Percentiles rank a stretch among this genome's conserved stretches.
These are phyloP conservation scores for Apostasia ramifera DNA, from an alignment of 106 monocot species.

Conservation along the genomic window DNA sequence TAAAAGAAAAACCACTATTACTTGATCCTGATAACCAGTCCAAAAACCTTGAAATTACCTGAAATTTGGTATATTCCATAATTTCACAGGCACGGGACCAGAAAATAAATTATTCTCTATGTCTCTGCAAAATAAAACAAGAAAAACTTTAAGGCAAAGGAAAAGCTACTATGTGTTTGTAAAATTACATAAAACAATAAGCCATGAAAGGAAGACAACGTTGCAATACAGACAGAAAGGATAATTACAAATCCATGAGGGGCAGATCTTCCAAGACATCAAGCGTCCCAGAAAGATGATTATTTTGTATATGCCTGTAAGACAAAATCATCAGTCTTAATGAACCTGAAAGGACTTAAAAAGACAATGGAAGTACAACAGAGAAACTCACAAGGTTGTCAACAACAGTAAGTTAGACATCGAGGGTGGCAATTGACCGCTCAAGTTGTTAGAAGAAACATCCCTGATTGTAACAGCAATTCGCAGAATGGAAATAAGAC, in stretches of 20 bases:
- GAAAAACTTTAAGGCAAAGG: constrained; percentile 1
- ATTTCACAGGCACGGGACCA: constrained; percentile 74
- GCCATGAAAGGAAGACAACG: neutral
- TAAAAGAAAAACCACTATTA: neutral
- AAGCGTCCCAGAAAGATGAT: constrained; percentile 69
- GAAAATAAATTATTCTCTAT: constrained; percentile 91
- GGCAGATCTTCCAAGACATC: constrained; percentile 83
- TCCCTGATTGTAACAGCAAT: constrained; percentile 37
- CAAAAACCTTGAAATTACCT: constrained; percentile 24
- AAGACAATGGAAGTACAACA: constrained; percentile 2
- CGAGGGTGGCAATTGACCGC: constrained; percentile 66
- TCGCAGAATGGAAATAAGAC: neutral
- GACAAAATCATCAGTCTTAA: neutral
- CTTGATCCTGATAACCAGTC: constrained; percentile 4
- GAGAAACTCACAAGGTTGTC: constrained; percentile 56
- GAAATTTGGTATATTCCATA: constrained; percentile 75
- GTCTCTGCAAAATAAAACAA: constrained; percentile 51
- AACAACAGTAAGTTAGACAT: constrained; percentile 63
- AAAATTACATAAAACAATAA: too few species aligned
- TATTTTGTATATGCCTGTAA: constrained; percentile 77
- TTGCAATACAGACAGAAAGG: neutral
- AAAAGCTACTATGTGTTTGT: neutral
- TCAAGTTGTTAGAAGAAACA: constrained; percentile 81
- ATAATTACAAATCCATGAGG: constrained; percentile 65
- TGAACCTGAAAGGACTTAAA: neutral